Base-by-base conservation (phyloP, 164 flowering plant genomes). In the Pachysandra terminalis region DNA sequence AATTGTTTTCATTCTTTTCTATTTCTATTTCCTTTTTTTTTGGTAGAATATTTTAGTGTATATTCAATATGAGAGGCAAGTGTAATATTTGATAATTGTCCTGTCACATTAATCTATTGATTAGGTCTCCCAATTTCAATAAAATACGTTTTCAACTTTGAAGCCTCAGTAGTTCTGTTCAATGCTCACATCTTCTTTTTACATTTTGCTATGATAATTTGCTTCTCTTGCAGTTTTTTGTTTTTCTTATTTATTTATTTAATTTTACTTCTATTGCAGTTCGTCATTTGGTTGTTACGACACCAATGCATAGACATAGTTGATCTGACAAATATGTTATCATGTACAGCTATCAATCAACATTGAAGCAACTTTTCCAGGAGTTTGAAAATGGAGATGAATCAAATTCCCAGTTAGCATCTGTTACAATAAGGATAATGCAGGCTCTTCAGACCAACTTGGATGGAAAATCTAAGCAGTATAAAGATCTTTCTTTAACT, bases 391-490 rank as follows among this genome's bases (percentile, higher is more conserved):
- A 63, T 57, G 75, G 75, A 24, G 75, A 64, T 61, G 87, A 86
- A 68, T 64, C 90, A 32, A 83, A 80, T 57, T 70, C 85, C 27
- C 90, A 89, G 83, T 78, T 91, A 56, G 86, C 89, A 62, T 25
- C 81, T 64, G 83, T 91, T 54, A 93, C 96, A 45, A 88, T 84
- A 71, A 79, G 89, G 68, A 93, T 93, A 69, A 87, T 93, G 95
- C 84, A 78, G 74, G 98, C 96, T 67, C 91, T 94, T 67, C 95
- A 85, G 74, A 84, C 69, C 61, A 94, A 94, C 67, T 71, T 94
- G 72, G 98, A 94, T 79, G 97, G 91, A 54, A 94, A 94, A 79
- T 88, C 97, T 32, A 94, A 87, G 85, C 97, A 90, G 67, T 94
- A 91, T 71, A 94, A 74, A 73, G 96, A 91, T 79, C 81, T 87